A percentile compares a stretch with the other conserved stretches of the same genome.
These are phyloP conservation scores for Notholithocarpus densiflorus DNA, from an alignment of 306 rosid species.

Conservation along the genomic window DNA sequence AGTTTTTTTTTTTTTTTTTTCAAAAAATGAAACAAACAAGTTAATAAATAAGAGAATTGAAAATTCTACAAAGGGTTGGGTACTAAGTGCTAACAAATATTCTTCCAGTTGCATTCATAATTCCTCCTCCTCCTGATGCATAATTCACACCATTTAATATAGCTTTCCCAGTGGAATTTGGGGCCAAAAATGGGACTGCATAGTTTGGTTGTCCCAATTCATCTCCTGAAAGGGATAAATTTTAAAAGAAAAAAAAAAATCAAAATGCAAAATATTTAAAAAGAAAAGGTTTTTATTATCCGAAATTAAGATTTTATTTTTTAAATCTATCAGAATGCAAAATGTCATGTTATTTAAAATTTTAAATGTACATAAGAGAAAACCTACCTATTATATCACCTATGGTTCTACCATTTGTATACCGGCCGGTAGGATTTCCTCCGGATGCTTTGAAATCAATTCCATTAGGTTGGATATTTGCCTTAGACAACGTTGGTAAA, in stretches of 20 bases:
- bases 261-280: neutral
- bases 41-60: neutral
- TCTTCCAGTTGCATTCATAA: conserved; percentile 92
- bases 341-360: no score
- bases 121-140: conserved; percentile 97
- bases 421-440: conserved; percentile 89
- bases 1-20: neutral
- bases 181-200: conserved; percentile 75
- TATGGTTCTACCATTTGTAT: conserved; percentile 91
- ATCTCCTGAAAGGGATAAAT: conserved; percentile 49
- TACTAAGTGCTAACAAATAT: conserved; percentile 58
- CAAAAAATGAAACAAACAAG: neutral
- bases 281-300: neutral
- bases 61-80: neutral
- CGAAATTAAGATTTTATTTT: no score
- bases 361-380: neutral
- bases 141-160: conserved; percentile 79
- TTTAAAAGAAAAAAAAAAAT: neutral
- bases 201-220: conserved; percentile 69
- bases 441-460: conserved; percentile 72
- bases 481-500: conserved; percentile 72
- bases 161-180: conserved; percentile 69
- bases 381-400: conserved; percentile 76
- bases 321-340: no score
- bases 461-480: conserved; percentile 78